Base-by-base conservation (phyloP, 306 rosid genomes). In the Lotus japonicus region DNA sequence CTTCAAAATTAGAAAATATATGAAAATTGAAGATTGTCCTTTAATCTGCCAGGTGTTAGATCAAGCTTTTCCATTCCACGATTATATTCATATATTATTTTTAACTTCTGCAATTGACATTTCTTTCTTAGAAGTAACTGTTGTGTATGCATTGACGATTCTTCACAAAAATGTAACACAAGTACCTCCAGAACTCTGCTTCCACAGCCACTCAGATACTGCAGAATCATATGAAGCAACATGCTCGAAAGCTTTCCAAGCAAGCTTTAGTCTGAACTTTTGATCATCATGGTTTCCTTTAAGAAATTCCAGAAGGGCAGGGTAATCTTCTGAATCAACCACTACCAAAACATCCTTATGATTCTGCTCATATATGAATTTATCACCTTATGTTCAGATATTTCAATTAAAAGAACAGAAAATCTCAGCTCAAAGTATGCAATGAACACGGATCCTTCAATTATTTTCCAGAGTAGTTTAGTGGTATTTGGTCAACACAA, bases 171-270 rank as follows among this genome's bases (percentile, higher is more conserved):
- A 6, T 42, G 17, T 62, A 59, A 64, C 42, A 43, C 10, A 50
- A 68, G n/a, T 82, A 88, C 95, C 96, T 79, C 84, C 90, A 9
- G 21, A 79, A 54, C 85, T 85, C 72, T 94, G 96, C 85, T 88
- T 88, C 98, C 98, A 94, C 43, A 94, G 64, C 98, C 98, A 90
- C 87, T 94, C 96, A 23, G 97, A 83, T 50, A 94, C 92, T 3
- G 97, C 96, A 73, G 97, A 85, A 63, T 94, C 97, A 76, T 94
- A 90, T 28, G 97, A 87, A 71, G 96, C 91, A 70, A 82, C 92
- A 48, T 90, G 96, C 62, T 90, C 95, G 73, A 90, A 90, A 55
- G 98, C 97, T 83, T 94, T 94, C 96, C 95, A 86, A 46, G 98
- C 96, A 79, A 94, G 98, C 77, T 80, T 82, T 75, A 85, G 60